A percentile compares a stretch with the other conserved stretches of the same genome.
These are phyloP conservation scores for Malus domestica DNA, from an alignment of 306 rosid species.

Conservation along the genomic window ASM211411v1 NC_041794.1:1315001-1315500, in stretches of 20 bases:
- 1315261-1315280: constrained; percentile 85
- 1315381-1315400: constrained; percentile 49
- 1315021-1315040: constrained; percentile 65
- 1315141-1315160: constrained; percentile 77
- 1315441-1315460: not conserved
- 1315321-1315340: constrained; percentile 92
- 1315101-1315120: constrained; percentile 81
- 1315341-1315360: constrained; percentile 82
- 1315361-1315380: constrained; percentile 68
- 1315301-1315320: constrained; percentile 97
- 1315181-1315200: constrained; percentile 47
- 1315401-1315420: not conserved
- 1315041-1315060: constrained; percentile 73
- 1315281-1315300: constrained; percentile 88
- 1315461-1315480: not conserved
- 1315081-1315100: constrained; percentile 94
- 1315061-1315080: constrained; percentile 75
- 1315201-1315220: constrained; percentile 30
- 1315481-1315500: constrained; percentile 69
- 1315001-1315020: constrained; percentile 76
- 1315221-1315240: constrained; percentile 85
- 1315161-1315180: constrained; percentile 58
- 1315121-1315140: constrained; percentile 82
- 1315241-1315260: constrained; percentile 73
- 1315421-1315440: not conserved